Evolutionary conservation across 1,284 basidiomycete species (phyloP), one percentile per base, ranked within the genome.

Genomic region (Cutaneotrichosporon sp.): DNA sequence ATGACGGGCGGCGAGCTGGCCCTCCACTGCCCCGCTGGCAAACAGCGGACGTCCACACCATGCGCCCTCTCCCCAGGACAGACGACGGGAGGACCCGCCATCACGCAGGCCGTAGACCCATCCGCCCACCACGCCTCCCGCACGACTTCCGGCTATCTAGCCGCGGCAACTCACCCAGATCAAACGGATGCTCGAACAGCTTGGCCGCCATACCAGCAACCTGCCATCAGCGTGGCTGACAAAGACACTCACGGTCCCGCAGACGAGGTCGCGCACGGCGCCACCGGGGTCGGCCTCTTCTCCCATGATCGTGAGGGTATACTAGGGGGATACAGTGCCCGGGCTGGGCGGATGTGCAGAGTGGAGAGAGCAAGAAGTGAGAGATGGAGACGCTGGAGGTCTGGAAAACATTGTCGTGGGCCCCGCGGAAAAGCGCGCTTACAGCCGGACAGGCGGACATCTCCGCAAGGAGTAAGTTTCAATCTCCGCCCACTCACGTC

Each of bases 181-280:
- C 91, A 72, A 92, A 91, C 1, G 90, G 90, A 70, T 92, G 89
- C 79, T 92, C 91, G 68, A 92, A 88, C 20, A 91, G 83, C 79
- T 92, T 91, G 34, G 90, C 88, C 11, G 84, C 82, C 82, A 92
- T 89, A n/a, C 90, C 90, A 42, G 90, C 89, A 20, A 85, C 76
- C 89, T 85, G 4, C 16, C 52, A 24, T 16, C 29, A 11, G n/a
- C 24, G n/a, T 29, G 25, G 42, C 16, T 33, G 20, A 43, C 20
- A 24, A 14, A 8, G 3, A 2, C n/a, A 75, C 81, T 60, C 55
- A 82, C 81, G 36, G 76, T 79, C 13, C 82, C 82, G 69, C 83
- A 83, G 8, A 78, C 72, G 33, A 83, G 73, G 67, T 83, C 82
- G 67, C 81, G 81, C 52, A 79, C 34, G 14, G 71, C 73, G 57